Conservation (phyloP, 2,329 filamentous ascomycete genomes). For the Sclerotinia subarctica region DNA sequence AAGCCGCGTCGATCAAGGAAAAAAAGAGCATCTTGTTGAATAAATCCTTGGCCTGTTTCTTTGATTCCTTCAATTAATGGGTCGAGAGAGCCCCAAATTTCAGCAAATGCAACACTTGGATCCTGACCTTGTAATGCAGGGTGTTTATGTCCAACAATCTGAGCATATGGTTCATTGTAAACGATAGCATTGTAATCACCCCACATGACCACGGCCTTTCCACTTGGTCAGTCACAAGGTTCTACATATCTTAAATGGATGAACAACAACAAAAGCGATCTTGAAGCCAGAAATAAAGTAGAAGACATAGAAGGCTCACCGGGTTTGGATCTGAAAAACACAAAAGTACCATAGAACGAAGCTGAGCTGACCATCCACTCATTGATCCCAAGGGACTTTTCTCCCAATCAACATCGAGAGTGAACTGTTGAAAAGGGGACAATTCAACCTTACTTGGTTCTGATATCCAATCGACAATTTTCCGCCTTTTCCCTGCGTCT, state of each 20-base stretch:
- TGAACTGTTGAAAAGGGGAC: conserved; percentile 32
- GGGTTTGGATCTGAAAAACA: conserved; percentile 75
- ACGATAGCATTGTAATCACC: conserved; percentile 61
- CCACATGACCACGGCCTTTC: conserved; percentile 68
- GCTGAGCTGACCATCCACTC: conserved; percentile 60
- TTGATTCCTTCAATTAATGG: conserved; percentile 62
- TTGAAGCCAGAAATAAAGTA: neutral
- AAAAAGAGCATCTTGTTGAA: conserved; percentile 73
- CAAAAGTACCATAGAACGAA: conserved; percentile 73
- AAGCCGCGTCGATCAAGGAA: neutral
- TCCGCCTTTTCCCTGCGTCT: conserved; percentile 6
- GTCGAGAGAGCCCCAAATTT: conserved; percentile 70
- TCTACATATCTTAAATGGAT: neutral
- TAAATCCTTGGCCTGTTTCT: conserved; percentile 68
- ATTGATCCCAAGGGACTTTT: conserved; percentile 71
- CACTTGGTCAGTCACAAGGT: conserved; percentile 1
- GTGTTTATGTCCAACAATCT: conserved; percentile 72
- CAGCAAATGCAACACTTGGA: conserved; percentile 56
- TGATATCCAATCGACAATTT: conserved; percentile 30
- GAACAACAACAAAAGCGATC: neutral
- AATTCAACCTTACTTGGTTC: conserved; percentile 22
- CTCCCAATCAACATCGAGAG: conserved; percentile 60
- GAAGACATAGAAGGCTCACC: neutral
- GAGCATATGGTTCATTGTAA: conserved; percentile 68
- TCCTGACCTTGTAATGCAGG: conserved; percentile 59